These are phyloP conservation scores for Pythium diclinum DNA, from an alignment of 352 stramenopile species.

Conservation along the genomic window DNA sequence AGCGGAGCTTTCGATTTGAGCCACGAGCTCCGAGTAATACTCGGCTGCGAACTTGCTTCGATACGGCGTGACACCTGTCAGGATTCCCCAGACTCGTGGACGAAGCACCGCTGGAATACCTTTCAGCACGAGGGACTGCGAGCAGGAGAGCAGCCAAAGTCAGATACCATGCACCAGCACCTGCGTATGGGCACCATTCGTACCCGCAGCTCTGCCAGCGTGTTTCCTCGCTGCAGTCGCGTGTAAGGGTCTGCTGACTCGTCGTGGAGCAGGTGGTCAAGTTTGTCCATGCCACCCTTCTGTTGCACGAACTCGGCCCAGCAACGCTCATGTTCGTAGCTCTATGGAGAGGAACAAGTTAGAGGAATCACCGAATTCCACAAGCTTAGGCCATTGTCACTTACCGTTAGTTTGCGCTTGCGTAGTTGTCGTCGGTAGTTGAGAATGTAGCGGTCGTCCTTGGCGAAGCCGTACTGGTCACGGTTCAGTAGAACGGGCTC, in stretches of 20 bases:
- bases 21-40: constrained; percentile 38
- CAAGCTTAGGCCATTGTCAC: not conserved
- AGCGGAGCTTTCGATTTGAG: constrained; percentile 22
- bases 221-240: constrained; percentile 6
- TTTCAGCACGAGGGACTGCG: constrained; percentile 36
- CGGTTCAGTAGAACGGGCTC: constrained; percentile 41
- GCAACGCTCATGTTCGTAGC: constrained; percentile 36
- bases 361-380: not conserved
- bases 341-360: constrained; percentile 21
- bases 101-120: constrained; percentile 44
- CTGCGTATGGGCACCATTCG: not conserved
- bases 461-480: constrained; percentile 59
- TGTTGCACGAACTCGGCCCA: constrained; percentile 48
- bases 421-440: constrained; percentile 39
- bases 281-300: constrained; percentile 31
- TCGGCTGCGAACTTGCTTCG: constrained; percentile 22
- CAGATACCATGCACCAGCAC: not conserved
- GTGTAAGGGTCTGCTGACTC: not conserved
- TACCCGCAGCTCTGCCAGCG: constrained; percentile 23
- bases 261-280: constrained; percentile 34
- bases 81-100: constrained; percentile 37
- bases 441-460: constrained; percentile 58
- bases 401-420: constrained; percentile 36
- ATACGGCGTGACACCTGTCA: constrained; percentile 38
- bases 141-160: not conserved